Evolutionary conservation across 1,284 basidiomycete species (phyloP), one percentile per base, ranked within the genome.

Genomic region (Meripilus lineatus): DNA sequence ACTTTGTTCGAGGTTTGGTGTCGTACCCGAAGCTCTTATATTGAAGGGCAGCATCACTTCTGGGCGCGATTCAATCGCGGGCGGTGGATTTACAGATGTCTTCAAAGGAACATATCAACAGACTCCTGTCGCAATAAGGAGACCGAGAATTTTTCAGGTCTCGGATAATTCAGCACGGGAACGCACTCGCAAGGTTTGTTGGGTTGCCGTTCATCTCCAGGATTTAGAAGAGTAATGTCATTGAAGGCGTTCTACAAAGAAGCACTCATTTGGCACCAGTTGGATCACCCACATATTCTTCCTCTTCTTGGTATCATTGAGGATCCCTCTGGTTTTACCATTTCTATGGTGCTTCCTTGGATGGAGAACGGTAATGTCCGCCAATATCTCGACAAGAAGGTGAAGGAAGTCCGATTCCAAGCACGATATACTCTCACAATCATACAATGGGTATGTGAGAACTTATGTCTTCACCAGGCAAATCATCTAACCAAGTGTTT

Each of bases 81-180:
- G n/a, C n/a, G n/a, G n/a, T n/a, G n/a, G n/a, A n/a, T 42, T 20
- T 17, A 32, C 40, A 32, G 40, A 42, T 15, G 28, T 42, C 20
- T 42, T 42, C 40, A 26, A 22, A 15, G 40, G 23, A 6, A 32
- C 17, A 32, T 33, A 42, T 22, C 20, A 33, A 11, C 28, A 13
- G 14, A 18, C 14, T 4, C 5, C 21, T 4, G 40, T 42, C 18
- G 25, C 40, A 6, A 11, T 42, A 32, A 42, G 34, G 34, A 7
- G 40, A 13, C 30, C 34, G 15, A n/a, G 40, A 32, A 32, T 42
- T 6, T 33, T 13, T 33, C 40, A 30, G 24, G 32, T 8, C 15
- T 18, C 8, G 6, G 6, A 15, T 6, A 35, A 35, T 35, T 14
- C n/a, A 15, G 33, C 33, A 14, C n/a, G 20, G 33, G 33, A 35